These are phyloP conservation scores for Dictyostelium brefeldianum DNA, from an alignment of 78 protist genomes.

Conservation along the genomic window DNA sequence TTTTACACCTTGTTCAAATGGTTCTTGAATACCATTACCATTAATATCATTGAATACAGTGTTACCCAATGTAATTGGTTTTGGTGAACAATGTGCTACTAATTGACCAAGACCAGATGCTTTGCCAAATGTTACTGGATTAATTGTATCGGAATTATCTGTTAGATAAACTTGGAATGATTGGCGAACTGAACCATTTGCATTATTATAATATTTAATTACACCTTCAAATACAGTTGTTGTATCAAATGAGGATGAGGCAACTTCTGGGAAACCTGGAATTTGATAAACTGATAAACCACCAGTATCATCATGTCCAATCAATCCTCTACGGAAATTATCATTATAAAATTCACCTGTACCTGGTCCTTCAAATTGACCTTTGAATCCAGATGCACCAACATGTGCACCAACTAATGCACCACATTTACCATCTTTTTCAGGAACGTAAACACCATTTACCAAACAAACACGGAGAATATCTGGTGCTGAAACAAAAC, in stretches of 20 bases:
- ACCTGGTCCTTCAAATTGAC: slow-evolving; percentile 59
- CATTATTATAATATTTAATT: slow-evolving; percentile 29
- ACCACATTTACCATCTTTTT: slow-evolving; percentile 66
- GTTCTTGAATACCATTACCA: slow-evolving; percentile 52
- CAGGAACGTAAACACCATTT: slow-evolving; percentile 29
- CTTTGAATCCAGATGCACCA: slow-evolving; percentile 50
- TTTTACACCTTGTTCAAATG: slow-evolving; percentile 37
- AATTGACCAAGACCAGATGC: slow-evolving; percentile 64
- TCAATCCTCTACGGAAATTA: slow-evolving; percentile 28
- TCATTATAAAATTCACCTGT: slow-evolving; percentile 68
- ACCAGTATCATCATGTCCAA: slow-evolving; percentile 57
- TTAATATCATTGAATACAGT: slow-evolving; percentile 47
- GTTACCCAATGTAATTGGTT: slow-evolving; percentile 29
- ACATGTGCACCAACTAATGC: slow-evolving; percentile 35
- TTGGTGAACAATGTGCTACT: slow-evolving; percentile 54
- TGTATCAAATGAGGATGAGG: slow-evolving; percentile 12
- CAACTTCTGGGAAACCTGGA: slow-evolving; percentile 70
- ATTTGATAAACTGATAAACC: slow-evolving; percentile 16
- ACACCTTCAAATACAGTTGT: slow-evolving; percentile 57
- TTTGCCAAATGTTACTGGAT: slow-evolving; percentile 50
- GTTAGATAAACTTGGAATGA: slow-evolving; percentile 25
- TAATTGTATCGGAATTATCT: neutral
- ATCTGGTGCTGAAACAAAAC: slow-evolving; percentile 42
- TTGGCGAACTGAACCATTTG: slow-evolving; percentile 18
- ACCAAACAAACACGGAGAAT: slow-evolving; percentile 31